Percentiles rank a stretch among this genome's conserved stretches.
phyloP scores from a whole-genome alignment of 2,329 filamentous ascomycete species.

The Fusarium proliferatum region DNA sequence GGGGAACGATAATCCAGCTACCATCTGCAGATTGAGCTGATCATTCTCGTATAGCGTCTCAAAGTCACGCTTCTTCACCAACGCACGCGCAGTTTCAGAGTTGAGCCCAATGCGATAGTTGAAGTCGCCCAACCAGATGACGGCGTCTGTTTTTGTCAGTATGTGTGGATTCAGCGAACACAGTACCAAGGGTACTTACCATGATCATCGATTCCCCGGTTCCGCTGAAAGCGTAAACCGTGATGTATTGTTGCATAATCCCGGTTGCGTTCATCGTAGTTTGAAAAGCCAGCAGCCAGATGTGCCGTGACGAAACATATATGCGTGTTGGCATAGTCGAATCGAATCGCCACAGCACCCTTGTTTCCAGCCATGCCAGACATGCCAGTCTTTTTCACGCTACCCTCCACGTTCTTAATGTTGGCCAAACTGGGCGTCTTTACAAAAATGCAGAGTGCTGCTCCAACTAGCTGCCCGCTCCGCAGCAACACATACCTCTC shows the following conservation, averaged over 20 bases:
- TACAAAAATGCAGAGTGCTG: constrained; percentile 91
- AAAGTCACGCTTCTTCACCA: constrained; percentile 79
- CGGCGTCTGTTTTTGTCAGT: constrained; percentile 62
- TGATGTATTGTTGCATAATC: constrained; percentile 92
- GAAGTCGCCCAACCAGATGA: constrained; percentile 97
- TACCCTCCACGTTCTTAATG: constrained; percentile 97
- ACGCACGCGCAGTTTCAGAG: constrained; percentile 79
- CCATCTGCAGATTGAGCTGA: constrained; percentile 97
- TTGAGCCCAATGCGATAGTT: constrained; percentile 94
- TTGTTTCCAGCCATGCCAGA: constrained; percentile 99
- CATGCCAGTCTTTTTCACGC: constrained; percentile 92
- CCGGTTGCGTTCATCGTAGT: constrained; percentile 94
- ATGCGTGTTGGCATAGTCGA: constrained; percentile 92
- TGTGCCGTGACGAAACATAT: constrained; percentile 97
- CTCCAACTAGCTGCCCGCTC: constrained; percentile 93
- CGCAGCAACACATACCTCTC: constrained; percentile 90
- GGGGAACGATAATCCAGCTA: constrained; percentile 87
- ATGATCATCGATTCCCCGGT: constrained; percentile 91
- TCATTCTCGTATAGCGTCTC: constrained; percentile 90
- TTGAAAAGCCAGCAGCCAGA: constrained; percentile 93
- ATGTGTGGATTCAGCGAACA: constrained; percentile 18
- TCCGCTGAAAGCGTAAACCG: constrained; percentile 90
- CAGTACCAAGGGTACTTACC: constrained; percentile 57
- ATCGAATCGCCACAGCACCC: constrained; percentile 93
- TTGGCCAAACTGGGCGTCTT: constrained; percentile 78